Percentiles rank a stretch among this genome's conserved stretches.
phyloP scores from a whole-genome alignment of 176 grass and related monocot species.

The Oropetium thomaeum region DNA sequence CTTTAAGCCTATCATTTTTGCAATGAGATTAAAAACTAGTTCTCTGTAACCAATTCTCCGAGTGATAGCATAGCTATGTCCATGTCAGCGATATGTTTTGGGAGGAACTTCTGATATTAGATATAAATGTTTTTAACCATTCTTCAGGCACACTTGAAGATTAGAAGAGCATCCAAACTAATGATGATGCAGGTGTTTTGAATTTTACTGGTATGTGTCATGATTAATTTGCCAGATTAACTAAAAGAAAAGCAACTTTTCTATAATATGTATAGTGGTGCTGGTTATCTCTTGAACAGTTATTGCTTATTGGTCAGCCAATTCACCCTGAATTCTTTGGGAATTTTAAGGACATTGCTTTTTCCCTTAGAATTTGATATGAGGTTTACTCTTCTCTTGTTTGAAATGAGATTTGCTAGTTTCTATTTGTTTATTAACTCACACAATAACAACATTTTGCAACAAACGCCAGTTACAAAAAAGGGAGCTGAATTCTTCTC shows the following conservation, averaged over 20 bases:
- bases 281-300: not conserved
- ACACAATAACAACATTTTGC: not conserved
- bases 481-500: not conserved
- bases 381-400: not conserved
- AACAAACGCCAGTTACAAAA: not conserved
- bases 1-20: not conserved
- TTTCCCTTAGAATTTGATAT: not conserved
- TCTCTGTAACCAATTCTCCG: not conserved
- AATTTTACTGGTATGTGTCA: not conserved
- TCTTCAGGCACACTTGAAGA: not conserved
- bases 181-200: not conserved
- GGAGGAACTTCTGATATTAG: not conserved
- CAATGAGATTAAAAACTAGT: not conserved
- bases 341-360: not conserved
- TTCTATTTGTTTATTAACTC: constrained; percentile 13
- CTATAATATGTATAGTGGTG: not conserved
- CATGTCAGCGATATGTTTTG: not conserved
- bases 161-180: not conserved
- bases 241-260: not conserved
- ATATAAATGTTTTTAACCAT: no score
- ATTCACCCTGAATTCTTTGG: not conserved
- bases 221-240: not conserved
- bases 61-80: not conserved
- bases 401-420: not conserved
- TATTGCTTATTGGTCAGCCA: not conserved